phyloP scores from a whole-genome alignment of 139 green algal genomes.

The Chlamydomonas asymmetrica region DNA sequence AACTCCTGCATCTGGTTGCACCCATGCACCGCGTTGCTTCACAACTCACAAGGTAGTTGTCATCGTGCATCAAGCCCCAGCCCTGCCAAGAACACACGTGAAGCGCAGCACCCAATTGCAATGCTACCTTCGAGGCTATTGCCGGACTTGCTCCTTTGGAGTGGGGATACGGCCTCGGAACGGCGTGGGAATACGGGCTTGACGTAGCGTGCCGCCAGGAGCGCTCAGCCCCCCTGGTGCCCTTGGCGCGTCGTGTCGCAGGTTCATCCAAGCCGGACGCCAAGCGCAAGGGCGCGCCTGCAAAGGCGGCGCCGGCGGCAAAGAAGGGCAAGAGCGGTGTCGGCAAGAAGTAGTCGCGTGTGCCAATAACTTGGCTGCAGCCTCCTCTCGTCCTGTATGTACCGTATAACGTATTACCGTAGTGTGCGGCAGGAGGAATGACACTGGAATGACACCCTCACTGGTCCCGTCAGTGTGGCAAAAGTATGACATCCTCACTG shows the following conservation, averaged over 20 bases:
- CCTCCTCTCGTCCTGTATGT: no score
- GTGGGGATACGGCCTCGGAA: not conserved
- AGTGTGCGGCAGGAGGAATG: not conserved
- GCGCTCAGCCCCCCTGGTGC: not conserved
- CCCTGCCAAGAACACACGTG: not conserved
- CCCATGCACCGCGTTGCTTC: no score
- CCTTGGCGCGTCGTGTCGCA: no score
- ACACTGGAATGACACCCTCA: not conserved
- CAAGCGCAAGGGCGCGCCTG: slow-evolving; percentile 33
- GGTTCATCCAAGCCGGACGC: slow-evolving; percentile 18
- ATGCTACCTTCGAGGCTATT: not conserved
- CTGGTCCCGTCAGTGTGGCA: not conserved
- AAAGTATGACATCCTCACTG: not conserved
- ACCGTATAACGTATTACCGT: no score
- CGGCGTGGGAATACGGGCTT: not conserved
- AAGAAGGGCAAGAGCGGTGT: slow-evolving; percentile 54
- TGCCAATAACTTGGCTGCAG: slow-evolving; percentile 3
- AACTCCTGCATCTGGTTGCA: no score
- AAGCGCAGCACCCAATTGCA: not conserved
- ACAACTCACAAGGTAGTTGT: no score
- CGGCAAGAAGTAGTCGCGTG: slow-evolving; percentile 33
- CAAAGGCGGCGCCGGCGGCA: slow-evolving; percentile 6
- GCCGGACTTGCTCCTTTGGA: not conserved
- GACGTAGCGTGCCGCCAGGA: no score
- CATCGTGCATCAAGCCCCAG: no score